Percentiles rank a stretch among this genome's conserved stretches.
These are phyloP conservation scores for Mrakia gelida DNA, from an alignment of 768 basidiomycete genomes.

Conservation along the genomic window DNA sequence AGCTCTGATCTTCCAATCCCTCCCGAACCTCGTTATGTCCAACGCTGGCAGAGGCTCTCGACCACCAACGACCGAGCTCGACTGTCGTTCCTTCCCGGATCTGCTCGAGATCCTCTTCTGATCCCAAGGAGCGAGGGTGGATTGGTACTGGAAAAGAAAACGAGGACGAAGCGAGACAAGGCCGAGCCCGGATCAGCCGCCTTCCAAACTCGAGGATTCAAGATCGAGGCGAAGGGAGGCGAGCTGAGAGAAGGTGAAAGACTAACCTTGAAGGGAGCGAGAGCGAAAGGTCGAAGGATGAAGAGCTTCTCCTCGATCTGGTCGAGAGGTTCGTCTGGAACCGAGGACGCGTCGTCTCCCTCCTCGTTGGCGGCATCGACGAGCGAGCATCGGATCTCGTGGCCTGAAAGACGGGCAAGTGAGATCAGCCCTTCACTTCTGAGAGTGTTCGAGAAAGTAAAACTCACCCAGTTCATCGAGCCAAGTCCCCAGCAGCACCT, in stretches of 20 bases:
- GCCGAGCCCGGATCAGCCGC: not conserved
- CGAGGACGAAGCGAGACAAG: not conserved
- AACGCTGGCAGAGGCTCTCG: not conserved
- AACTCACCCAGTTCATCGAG: constrained; percentile 25
- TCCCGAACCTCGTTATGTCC: not conserved
- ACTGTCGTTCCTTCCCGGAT: not conserved
- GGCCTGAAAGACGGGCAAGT: not conserved
- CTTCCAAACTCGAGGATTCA: not conserved
- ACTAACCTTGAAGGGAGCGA: constrained; percentile 27
- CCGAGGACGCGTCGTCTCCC: not conserved
- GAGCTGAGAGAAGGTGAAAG: not conserved
- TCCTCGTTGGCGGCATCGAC: not conserved
- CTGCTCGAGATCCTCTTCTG: not conserved
- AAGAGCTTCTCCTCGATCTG: constrained; percentile 30
- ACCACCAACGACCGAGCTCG: too few relatives aligned
- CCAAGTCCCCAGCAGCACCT: constrained; percentile 1
- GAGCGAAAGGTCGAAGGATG: constrained; percentile 20
- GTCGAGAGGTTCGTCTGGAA: constrained; percentile 9
- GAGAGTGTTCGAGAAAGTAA: not conserved
- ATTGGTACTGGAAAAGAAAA: constrained; percentile 13
- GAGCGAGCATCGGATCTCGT: not conserved
- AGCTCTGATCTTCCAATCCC: not conserved
- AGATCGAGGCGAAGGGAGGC: too few relatives aligned
- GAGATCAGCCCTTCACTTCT: not conserved
- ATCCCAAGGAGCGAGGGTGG: constrained; percentile 23